These are phyloP conservation scores for Tuber melanosporum DNA, from an alignment of 495 filamentous ascomycete genomes.

Conservation along the genomic window DNA sequence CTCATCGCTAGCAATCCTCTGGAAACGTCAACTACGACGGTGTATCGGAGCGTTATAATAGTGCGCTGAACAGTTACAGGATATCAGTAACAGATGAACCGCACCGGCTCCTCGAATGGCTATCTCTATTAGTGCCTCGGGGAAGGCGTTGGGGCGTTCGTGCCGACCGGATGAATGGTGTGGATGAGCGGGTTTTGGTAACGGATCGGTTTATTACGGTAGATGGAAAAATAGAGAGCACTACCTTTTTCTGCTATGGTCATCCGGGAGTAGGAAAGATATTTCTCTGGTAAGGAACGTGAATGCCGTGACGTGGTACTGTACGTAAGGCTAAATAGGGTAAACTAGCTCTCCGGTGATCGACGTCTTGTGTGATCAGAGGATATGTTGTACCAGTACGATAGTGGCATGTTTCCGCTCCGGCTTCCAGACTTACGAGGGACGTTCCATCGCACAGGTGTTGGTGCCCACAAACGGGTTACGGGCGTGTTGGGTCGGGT, in stretches of 20 bases:
- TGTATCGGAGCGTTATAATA: neutral
- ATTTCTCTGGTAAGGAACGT: neutral
- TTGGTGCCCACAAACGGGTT: neutral
- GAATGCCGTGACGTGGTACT: neutral
- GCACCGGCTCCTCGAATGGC: no score
- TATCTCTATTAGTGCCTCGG: neutral
- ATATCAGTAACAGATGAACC: neutral
- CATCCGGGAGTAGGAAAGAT: neutral
- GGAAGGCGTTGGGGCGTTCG: neutral
- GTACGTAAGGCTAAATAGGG: neutral
- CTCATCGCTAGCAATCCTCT: neutral
- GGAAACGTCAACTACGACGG: neutral
- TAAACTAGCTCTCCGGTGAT: neutral
- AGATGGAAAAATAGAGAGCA: conserved; percentile 4
- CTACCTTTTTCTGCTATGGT: neutral
- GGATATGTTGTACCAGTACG: neutral
- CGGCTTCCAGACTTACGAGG: neutral
- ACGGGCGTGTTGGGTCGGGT: neutral
- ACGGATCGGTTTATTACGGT: neutral
- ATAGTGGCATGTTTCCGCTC: neutral
- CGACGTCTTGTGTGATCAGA: neutral
- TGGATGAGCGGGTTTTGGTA: neutral
- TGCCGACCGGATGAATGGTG: neutral
- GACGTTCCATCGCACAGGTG: neutral
- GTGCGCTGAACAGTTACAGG: no score